These are phyloP conservation scores for Colletotrichum simmondsii DNA, from an alignment of 2,329 filamentous ascomycete genomes.

Conservation along the genomic window DNA sequence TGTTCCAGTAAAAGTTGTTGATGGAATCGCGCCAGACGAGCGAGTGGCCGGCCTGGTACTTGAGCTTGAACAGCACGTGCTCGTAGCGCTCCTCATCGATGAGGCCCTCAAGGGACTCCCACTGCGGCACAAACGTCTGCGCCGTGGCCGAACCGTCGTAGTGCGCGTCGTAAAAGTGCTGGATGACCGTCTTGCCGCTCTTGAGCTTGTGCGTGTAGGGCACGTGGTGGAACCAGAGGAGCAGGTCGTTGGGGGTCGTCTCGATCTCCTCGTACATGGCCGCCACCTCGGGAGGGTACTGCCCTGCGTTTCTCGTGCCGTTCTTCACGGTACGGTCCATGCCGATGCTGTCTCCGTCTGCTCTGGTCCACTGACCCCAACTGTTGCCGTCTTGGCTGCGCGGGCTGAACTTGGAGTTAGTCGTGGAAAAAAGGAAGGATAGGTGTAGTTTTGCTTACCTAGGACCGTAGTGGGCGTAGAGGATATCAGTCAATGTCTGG, in stretches of 20 bases:
- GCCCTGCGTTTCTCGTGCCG: constrained; percentile 73
- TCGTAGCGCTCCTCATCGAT: constrained; percentile 71
- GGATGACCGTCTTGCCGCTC: constrained; percentile 74
- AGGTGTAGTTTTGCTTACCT: not conserved
- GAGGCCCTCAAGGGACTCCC: constrained; percentile 64
- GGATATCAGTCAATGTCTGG: constrained; percentile 76
- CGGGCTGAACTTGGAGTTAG: constrained; percentile 55
- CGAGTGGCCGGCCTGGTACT: constrained; percentile 75
- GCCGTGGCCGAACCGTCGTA: constrained; percentile 69
- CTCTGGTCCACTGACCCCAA: constrained; percentile 80
- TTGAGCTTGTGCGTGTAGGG: constrained; percentile 72
- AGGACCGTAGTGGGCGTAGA: constrained; percentile 75
- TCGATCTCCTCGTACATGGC: constrained; percentile 67
- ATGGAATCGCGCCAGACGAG: constrained; percentile 78
- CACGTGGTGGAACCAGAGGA: constrained; percentile 82
- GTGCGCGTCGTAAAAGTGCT: constrained; percentile 74
- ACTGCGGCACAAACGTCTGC: constrained; percentile 65
- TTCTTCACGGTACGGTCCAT: constrained; percentile 79
- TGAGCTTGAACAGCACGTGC: constrained; percentile 67
- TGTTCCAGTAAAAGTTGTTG: constrained; percentile 70
- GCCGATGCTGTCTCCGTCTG: constrained; percentile 67
- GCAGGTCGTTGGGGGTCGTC: constrained; percentile 73
- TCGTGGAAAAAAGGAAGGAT: not conserved
- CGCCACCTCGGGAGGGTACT: constrained; percentile 72
- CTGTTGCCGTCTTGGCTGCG: constrained; percentile 73